Base-by-base conservation (phyloP, 2,329 filamentous ascomycete genomes). In the Fusarium dimerum region DNA sequence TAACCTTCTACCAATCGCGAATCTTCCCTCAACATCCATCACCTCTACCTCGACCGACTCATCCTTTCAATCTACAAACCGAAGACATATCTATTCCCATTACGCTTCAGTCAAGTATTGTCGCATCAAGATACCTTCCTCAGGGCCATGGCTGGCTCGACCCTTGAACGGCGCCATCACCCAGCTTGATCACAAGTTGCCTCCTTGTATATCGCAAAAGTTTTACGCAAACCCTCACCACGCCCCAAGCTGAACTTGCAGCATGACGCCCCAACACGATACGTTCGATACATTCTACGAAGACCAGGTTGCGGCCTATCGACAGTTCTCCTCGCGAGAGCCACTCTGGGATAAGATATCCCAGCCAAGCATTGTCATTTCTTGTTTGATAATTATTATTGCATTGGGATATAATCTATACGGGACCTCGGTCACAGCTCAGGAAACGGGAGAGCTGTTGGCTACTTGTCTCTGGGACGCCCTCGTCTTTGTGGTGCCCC, bases 391-490 rank as follows among this genome's bases (percentile, higher is more conserved):
- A 40, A 54, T 76, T 30, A 41, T 66, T 45, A 51, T 68, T 39
- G 69, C 72, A 40, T 52, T 73, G 43, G 40, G 67, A n/a, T 66
- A 71, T 66, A 71, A 69, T 47, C 47, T 67, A 29, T 68, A 71
- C 64, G 67, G 66, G 56, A 64, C 70, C 12, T 64, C 72, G 12
- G 55, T 65, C 16, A 64, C 70, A 5, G 50, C 73, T 8, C 62
- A 67, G 40, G 63, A 60, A 12, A 56, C 63, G 6, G 43, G 68
- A 40, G 60, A 56, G 43, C 55, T 67, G 17, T 40, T 69, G 13
- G 63, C 60, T 51, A 73, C 78, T 60, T 66, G 85, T 47, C 64
- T 84, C 38, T 89, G 87, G 86, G 81, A 88, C 70, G 68, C 69
- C 26, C 54, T 87, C 30, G 79, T 90, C 49, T 76, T 77, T 57